These are phyloP conservation scores for Russula brevipes DNA, from an alignment of 768 basidiomycete species.

Conservation along the genomic window DNA sequence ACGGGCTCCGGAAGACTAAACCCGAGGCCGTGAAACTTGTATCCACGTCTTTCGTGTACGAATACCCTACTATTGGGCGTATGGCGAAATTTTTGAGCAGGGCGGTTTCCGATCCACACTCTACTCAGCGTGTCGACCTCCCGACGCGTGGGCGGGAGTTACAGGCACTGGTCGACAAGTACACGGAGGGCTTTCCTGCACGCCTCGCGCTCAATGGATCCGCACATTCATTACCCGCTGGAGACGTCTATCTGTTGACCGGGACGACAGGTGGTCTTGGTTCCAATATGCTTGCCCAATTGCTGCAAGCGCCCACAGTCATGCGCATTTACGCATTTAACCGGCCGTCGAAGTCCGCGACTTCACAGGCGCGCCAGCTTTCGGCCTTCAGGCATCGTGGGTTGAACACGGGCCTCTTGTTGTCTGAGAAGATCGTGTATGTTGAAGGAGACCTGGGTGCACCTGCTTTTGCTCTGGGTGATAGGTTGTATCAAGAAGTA, in stretches of 20 bases:
- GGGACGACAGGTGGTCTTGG: constrained; percentile 29
- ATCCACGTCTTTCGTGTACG: constrained; percentile 27
- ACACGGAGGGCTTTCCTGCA: constrained; percentile 26
- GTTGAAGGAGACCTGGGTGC: constrained; percentile 26
- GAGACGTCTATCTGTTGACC: constrained; percentile 25
- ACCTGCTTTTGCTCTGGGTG: constrained; percentile 14
- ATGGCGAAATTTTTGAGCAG: constrained; percentile 22
- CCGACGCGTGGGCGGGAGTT: constrained; percentile 21
- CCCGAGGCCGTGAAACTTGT: constrained; percentile 19
- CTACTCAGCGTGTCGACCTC: constrained; percentile 3
- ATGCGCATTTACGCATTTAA: constrained; percentile 28
- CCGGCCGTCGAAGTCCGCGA: constrained; percentile 11
- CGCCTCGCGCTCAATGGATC: background rate
- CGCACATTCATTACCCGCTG: background rate
- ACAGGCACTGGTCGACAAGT: constrained; percentile 25
- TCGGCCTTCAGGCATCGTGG: constrained; percentile 24
- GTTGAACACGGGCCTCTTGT: constrained; percentile 20
- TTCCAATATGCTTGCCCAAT: constrained; percentile 26
- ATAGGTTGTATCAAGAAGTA: constrained; percentile 21
- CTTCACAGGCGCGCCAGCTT: constrained; percentile 21
- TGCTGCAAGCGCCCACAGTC: constrained; percentile 19
- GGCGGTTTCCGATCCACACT: constrained; percentile 6
- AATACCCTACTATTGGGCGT: constrained; percentile 25
- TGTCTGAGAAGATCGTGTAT: constrained; percentile 25
- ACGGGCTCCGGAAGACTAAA: constrained; percentile 26